Evolutionary conservation across 2,329 filamentous ascomycete species (phyloP).

Genomic region (Neoarthrinium moseri): DNA sequence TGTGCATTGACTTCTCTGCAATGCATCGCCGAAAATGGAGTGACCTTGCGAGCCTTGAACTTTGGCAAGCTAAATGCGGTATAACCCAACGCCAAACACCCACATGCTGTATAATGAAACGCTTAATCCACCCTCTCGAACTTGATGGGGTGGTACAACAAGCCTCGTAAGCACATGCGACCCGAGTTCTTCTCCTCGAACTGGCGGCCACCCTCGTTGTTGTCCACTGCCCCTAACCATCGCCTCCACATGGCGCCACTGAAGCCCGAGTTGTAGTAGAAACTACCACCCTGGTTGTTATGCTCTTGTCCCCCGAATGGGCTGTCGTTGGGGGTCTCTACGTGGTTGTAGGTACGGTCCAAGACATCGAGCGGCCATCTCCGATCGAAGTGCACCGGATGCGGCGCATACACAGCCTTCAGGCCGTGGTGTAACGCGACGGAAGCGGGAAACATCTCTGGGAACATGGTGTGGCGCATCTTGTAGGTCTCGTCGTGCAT

Average conservation of each 20-base stretch:
- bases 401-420: conserved; percentile 63
- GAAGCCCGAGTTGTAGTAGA: conserved; percentile 66
- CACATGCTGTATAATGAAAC: too few species aligned
- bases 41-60: too few species aligned
- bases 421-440: conserved; percentile 58
- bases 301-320: conserved; percentile 62
- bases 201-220: conserved; percentile 31
- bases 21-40: too few species aligned
- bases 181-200: conserved; percentile 23
- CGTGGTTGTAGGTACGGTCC: conserved; percentile 62
- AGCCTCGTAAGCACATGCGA: conserved; percentile 64
- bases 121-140: conserved; percentile 22
- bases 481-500: conserved; percentile 57
- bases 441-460: conserved; percentile 60
- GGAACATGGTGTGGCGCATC: conserved; percentile 55
- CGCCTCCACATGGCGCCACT: conserved; percentile 60
- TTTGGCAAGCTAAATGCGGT: too few species aligned
- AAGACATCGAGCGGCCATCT: conserved; percentile 57
- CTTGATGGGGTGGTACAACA: conserved; percentile 67
- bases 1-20: too few species aligned
- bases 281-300: conserved; percentile 65
- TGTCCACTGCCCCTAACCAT: conserved; percentile 47
- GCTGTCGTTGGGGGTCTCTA: conserved; percentile 48
- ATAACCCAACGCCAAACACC: too few species aligned
- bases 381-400: conserved; percentile 65